Evolutionary conservation across 495 filamentous ascomycete species (phyloP).

Genomic region (Aspergillus mulundensis): DNA sequence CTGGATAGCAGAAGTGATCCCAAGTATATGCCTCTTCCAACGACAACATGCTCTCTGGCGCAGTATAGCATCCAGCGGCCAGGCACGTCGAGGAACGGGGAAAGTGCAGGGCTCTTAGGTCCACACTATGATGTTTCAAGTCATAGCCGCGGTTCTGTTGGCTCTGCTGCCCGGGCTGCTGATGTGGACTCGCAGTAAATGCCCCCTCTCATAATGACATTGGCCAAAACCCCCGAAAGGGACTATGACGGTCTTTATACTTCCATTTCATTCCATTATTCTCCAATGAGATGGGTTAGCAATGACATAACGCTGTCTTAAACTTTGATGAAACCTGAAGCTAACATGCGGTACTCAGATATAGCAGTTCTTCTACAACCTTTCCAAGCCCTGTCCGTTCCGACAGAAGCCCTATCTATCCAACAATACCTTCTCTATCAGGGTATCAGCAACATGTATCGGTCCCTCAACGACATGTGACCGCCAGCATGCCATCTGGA

Average conservation of each 20-base stretch:
- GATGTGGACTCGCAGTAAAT: slow-evolving; percentile 42
- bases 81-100: slow-evolving; percentile 15
- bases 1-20: slow-evolving; percentile 22
- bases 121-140: slow-evolving; percentile 26
- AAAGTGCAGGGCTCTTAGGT: slow-evolving; percentile 18
- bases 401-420: slow-evolving; percentile 26
- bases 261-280: background rate
- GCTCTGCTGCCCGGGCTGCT: slow-evolving; percentile 26
- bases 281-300: background rate
- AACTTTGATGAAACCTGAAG: slow-evolving; percentile 1
- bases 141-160: slow-evolving; percentile 25
- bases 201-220: slow-evolving; percentile 8
- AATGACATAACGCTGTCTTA: background rate
- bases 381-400: slow-evolving; percentile 35
- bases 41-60: slow-evolving; percentile 17
- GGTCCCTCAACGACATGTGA: slow-evolving; percentile 18
- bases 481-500: slow-evolving; percentile 35
- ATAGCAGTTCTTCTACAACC: slow-evolving; percentile 30
- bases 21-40: slow-evolving; percentile 26
- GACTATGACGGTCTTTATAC: background rate
- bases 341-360: slow-evolving; percentile 20
- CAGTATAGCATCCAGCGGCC: slow-evolving; percentile 21
- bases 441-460: slow-evolving; percentile 8
- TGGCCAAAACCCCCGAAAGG: background rate
- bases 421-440: slow-evolving; percentile 12